Evolutionary conservation across 2,329 filamentous ascomycete species (phyloP).

Genomic region (Tolypocladium endophyticum): DNA sequence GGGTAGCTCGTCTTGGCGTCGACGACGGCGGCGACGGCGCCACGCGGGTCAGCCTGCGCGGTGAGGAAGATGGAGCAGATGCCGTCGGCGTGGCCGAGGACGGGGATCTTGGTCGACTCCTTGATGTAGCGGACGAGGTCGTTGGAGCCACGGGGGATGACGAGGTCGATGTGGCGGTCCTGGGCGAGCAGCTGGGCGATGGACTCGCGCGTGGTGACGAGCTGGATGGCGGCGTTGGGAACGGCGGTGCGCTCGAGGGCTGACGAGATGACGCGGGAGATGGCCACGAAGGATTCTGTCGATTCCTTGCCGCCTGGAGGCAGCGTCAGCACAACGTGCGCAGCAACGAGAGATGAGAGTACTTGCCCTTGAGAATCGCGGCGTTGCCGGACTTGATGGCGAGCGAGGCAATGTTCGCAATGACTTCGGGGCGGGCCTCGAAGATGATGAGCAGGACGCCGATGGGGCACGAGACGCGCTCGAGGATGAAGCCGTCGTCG

Average conservation of each 20-base stretch:
- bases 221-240: slow-evolving; percentile 78
- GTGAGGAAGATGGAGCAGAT: slow-evolving; percentile 83
- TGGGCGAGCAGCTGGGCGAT: slow-evolving; percentile 80
- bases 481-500: slow-evolving; percentile 75
- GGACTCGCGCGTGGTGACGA: slow-evolving; percentile 85
- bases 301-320: slow-evolving; percentile 83
- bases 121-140: slow-evolving; percentile 88
- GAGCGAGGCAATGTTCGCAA: slow-evolving; percentile 92
- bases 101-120: slow-evolving; percentile 82
- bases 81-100: slow-evolving; percentile 91
- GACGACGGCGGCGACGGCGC: slow-evolving; percentile 67
- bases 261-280: slow-evolving; percentile 71
- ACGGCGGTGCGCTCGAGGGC: slow-evolving; percentile 66
- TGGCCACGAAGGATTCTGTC: slow-evolving; percentile 86
- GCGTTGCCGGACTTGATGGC: slow-evolving; percentile 97
- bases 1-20: slow-evolving; percentile 94
- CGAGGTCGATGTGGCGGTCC: slow-evolving; percentile 83
- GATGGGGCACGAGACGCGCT: slow-evolving; percentile 87
- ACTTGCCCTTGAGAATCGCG: slow-evolving; percentile 77
- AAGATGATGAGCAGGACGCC: slow-evolving; percentile 98
- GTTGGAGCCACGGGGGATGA: slow-evolving; percentile 85
- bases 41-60: slow-evolving; percentile 59
- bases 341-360: background rate
- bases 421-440: slow-evolving; percentile 93
- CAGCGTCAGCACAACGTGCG: background rate